Evolutionary conservation across 768 basidiomycete genomes (phyloP).

Genomic region (Asterophora lycoperdoides): DNA sequence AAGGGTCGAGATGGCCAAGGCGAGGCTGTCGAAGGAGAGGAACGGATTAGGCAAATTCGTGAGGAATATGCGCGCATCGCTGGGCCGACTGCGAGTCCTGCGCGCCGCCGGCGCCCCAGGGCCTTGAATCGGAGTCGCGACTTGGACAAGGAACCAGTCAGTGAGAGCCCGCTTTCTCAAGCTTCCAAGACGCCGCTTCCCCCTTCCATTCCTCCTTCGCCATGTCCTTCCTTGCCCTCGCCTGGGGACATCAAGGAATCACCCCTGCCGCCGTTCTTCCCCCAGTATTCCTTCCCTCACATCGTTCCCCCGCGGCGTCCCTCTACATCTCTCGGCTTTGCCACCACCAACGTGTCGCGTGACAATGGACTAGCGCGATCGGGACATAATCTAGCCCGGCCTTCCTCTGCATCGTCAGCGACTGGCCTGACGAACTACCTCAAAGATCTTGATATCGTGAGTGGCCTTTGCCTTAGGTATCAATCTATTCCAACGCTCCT

Average conservation of each 20-base stretch:
- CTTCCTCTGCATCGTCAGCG: conserved; percentile 20
- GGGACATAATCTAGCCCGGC: conserved; percentile 16
- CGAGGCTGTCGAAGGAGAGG: conserved; percentile 16
- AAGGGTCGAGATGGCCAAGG: conserved; percentile 19
- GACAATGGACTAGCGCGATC: conserved; percentile 10
- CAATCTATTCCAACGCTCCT: not conserved
- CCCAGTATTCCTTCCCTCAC: conserved; percentile 20
- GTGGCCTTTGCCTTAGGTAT: conserved; percentile 2
- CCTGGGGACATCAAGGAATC: conserved; percentile 12
- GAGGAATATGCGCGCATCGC: conserved; percentile 29
- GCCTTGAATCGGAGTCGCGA: conserved; percentile 18
- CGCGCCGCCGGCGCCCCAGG: conserved; percentile 30
- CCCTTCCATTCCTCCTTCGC: conserved; percentile 14
- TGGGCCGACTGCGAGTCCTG: conserved; percentile 32
- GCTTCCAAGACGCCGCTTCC: conserved; percentile 6
- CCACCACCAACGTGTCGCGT: conserved; percentile 3
- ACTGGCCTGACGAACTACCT: conserved; percentile 18
- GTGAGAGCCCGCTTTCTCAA: conserved; percentile 5
- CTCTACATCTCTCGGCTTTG: conserved; percentile 30
- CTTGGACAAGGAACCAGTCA: conserved; percentile 3
- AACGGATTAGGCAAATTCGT: conserved; percentile 29
- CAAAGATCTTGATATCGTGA: conserved; percentile 28
- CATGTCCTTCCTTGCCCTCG: conserved; percentile 12
- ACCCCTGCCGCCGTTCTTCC: conserved; percentile 20
- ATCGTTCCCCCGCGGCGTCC: conserved; percentile 26